Evolutionary conservation across 2,329 filamentous ascomycete genomes (phyloP).

Genomic region (Venturia oleaginea): DNA sequence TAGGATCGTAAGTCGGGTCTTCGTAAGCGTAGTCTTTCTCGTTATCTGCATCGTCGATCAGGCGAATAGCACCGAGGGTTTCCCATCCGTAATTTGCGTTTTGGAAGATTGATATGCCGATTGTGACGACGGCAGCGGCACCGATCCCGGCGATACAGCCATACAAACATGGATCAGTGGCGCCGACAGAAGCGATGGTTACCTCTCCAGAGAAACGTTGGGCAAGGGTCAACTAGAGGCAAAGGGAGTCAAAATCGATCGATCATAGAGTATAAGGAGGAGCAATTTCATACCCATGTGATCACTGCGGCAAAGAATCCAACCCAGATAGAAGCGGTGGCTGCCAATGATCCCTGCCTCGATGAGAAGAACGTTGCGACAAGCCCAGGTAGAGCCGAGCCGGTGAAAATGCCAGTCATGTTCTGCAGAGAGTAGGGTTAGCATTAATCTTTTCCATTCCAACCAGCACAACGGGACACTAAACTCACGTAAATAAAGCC

Average conservation of each 20-base stretch:
- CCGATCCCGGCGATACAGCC: constrained; percentile 2
- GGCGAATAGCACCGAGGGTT: constrained; percentile 26
- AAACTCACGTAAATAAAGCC: constrained; percentile 14
- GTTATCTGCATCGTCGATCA: not conserved
- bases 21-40: constrained; percentile 9
- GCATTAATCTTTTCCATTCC: not conserved
- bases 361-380: constrained; percentile 6
- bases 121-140: constrained; percentile 18
- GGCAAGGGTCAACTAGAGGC: not conserved
- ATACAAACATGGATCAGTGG: not conserved
- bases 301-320: constrained; percentile 8
- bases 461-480: not conserved
- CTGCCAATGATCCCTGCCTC: constrained; percentile 2
- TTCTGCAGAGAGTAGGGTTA: constrained; percentile 29
- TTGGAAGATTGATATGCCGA: constrained; percentile 24
- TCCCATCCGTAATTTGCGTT: constrained; percentile 31
- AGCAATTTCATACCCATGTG: constrained; percentile 1
- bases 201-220: constrained; percentile 6
- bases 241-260: not conserved
- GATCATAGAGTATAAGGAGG: not conserved
- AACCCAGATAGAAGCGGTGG: constrained; percentile 6
- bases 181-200: constrained; percentile 7
- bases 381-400: constrained; percentile 1
- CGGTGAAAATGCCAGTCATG: constrained; percentile 26
- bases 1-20: constrained; percentile 4